phyloP scores from a whole-genome alignment of 2,329 filamentous ascomycete species.

The Cladophialophora carrionii region DNA sequence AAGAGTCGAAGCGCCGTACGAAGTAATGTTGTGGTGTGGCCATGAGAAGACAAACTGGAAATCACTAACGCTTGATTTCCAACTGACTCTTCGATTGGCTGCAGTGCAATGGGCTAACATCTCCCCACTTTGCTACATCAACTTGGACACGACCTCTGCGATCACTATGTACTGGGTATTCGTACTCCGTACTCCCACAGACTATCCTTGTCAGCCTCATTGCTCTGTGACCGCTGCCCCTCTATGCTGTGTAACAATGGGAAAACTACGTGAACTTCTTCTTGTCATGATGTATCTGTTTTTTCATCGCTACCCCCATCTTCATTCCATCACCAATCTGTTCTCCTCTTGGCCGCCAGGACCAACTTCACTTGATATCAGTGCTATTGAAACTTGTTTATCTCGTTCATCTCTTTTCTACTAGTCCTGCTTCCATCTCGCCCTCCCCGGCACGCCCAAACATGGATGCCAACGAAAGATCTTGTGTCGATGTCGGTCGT shows the following conservation, averaged over 20 bases:
- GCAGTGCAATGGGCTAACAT: background rate
- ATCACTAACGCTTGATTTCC: background rate
- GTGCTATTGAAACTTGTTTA: background rate
- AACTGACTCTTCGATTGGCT: background rate
- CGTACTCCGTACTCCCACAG: background rate
- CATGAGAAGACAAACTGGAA: background rate
- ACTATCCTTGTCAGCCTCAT: background rate
- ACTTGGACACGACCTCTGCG: background rate
- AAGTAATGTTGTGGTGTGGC: background rate
- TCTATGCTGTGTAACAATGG: slow-evolving; percentile 5
- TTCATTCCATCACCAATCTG: background rate
- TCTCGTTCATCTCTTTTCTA: background rate
- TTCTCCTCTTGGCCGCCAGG: background rate
- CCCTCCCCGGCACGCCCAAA: background rate
- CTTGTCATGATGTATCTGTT: background rate
- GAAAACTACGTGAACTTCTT: background rate
- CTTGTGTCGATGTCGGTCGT: background rate
- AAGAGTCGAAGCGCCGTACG: background rate
- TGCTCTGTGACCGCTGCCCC: background rate
- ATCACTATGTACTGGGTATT: background rate
- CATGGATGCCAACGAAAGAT: background rate
- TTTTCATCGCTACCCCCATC: background rate
- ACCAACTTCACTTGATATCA: background rate
- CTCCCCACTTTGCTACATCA: background rate
- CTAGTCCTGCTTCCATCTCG: background rate